Evolutionary conservation across 2,329 filamentous ascomycete species (phyloP), one percentile per base, ranked within the genome.

Genomic region (Curvularia sp.): DNA sequence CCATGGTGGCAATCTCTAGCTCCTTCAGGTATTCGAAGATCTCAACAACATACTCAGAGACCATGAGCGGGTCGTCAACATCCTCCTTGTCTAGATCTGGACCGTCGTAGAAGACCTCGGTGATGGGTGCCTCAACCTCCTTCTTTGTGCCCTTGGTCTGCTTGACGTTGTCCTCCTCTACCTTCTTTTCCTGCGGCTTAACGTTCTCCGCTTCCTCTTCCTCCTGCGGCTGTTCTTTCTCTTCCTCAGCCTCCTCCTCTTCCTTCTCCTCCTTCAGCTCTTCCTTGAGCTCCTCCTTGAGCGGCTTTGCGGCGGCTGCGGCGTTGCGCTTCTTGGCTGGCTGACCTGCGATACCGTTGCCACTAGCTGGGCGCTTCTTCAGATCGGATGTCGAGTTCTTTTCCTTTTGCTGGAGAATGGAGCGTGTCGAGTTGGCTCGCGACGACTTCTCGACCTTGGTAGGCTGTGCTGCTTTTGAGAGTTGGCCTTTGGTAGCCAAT

Each of bases 21-120:
- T 96, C 89, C 72, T 88, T 89, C 65, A 98, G 86, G 79, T 99
- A 98, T 67, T 97, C 93, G 74, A 98, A 98, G 74, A 99, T 98
- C 75, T 99, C 95, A 59, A 89, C 89, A 49, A 96, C 93, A 73
- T 99, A 99, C 78, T 98, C 95, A 50, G 95, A 92, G 64, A 96
- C 95, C 95, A 99, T 98, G 70, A 97, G 84, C 25, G 96, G 96
- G 74, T 99, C 95, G 67, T 96, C 92, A 49, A 90, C 77, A 71
- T 99, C 95, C 77, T 98, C 95, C 49, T 82, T 83, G 74, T 98
- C 95, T 28, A 97, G 83, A 69, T 95, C 84, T 1, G 74, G 71
- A 21, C 83, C 75, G 9, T 61, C 62, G 36, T 78, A 55, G 52
- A 59, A 59, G 47, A 59, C 67, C 59, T 78, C 55, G 60, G 62